Conservation (phyloP, 106 monocot species). For the Dendrobium officinale region DNA sequence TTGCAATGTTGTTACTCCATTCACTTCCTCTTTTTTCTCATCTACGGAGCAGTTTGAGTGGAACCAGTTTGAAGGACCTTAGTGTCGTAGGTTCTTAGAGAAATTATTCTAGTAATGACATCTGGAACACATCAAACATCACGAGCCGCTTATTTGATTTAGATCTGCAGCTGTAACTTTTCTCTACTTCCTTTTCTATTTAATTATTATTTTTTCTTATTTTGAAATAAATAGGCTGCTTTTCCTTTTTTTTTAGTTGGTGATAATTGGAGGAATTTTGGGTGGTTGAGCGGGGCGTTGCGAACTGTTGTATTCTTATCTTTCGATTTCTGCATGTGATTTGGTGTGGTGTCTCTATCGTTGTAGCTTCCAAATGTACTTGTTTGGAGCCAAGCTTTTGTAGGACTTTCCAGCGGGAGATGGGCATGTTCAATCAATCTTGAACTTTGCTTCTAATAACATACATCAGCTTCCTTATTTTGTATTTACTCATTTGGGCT, state of each 20-base stretch:
- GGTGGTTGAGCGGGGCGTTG: background rate
- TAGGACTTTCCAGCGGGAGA: background rate
- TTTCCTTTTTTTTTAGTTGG: background rate
- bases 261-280: background rate
- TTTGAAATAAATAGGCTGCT: background rate
- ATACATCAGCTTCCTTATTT: background rate
- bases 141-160: background rate
- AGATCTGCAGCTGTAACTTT: slow-evolving; percentile 2
- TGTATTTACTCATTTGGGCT: too few species aligned
- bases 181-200: background rate
- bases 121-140: background rate
- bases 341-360: background rate
- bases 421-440: background rate
- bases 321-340: slow-evolving; percentile 1
- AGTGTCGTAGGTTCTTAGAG: background rate
- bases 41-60: background rate
- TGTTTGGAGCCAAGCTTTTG: background rate
- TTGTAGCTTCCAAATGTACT: slow-evolving; percentile 1
- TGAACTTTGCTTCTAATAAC: background rate
- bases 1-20: background rate
- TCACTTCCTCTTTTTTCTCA: background rate
- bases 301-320: background rate
- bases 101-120: too few species aligned
- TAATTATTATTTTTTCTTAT: background rate
- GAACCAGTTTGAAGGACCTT: background rate